Percentiles rank a stretch among this genome's conserved stretches.
Conservation (phyloP, 2,329 filamentous ascomycete species). For the Dothideomycetes sp. region DNA sequence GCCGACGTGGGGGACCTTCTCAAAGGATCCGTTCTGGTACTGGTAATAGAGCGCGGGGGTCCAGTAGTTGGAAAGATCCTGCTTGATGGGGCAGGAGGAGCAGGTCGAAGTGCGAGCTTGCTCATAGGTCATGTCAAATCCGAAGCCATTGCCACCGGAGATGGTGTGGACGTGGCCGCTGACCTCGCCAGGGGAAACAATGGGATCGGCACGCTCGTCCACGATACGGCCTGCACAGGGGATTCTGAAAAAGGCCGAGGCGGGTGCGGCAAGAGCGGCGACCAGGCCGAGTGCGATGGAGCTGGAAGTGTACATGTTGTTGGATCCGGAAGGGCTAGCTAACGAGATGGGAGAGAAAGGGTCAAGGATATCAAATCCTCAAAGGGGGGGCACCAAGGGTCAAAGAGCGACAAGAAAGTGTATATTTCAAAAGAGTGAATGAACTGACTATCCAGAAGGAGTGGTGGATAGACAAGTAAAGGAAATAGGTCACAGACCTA, state of each 20-base stretch:
- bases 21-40: slow-evolving; percentile 47
- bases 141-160: slow-evolving; percentile 60
- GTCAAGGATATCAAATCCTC: slow-evolving; percentile 4
- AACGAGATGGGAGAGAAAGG: neutral
- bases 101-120: slow-evolving; percentile 52
- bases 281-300: slow-evolving; percentile 6
- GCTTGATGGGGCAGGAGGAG: slow-evolving; percentile 57
- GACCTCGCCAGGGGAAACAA: slow-evolving; percentile 49
- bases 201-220: slow-evolving; percentile 54
- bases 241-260: slow-evolving; percentile 62
- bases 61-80: slow-evolving; percentile 70
- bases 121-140: slow-evolving; percentile 49
- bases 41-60: slow-evolving; percentile 60
- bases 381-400: neutral
- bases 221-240: slow-evolving; percentile 52
- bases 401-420: too few species aligned
- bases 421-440: neutral
- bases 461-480: neutral
- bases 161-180: slow-evolving; percentile 59
- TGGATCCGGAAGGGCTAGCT: neutral
- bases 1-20: slow-evolving; percentile 44
- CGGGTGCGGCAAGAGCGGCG: slow-evolving; percentile 20
- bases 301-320: slow-evolving; percentile 9
- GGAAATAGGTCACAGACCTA: neutral
- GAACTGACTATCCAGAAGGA: neutral